Percentiles rank a stretch among this genome's conserved stretches.
Evolutionary conservation across 31 red algal genomes (phyloP).

Genomic region (Asparagopsis taxiformis): DNA sequence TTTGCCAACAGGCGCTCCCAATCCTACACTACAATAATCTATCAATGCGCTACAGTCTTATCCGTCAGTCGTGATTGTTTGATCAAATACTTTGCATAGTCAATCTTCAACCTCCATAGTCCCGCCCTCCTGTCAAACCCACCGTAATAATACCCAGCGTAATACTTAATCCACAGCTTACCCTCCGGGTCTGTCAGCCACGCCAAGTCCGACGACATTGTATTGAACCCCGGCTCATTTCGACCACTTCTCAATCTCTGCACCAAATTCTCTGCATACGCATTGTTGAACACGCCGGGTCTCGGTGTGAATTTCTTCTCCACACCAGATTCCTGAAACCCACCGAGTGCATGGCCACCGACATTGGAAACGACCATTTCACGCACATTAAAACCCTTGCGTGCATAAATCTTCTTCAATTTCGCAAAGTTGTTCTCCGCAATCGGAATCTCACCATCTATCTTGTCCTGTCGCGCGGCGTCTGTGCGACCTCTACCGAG

Average conservation of each 20-base stretch:
- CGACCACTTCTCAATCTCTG: conserved; percentile 9
- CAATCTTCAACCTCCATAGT: background rate
- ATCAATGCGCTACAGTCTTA: no score
- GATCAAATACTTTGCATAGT: conserved; percentile 24
- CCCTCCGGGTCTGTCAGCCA: conserved; percentile 4
- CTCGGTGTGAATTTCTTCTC: conserved; percentile 20
- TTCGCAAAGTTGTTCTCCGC: conserved; percentile 4
- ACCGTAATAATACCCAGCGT: background rate
- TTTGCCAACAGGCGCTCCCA: no score
- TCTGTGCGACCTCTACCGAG: conserved; percentile 2
- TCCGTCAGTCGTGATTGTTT: background rate
- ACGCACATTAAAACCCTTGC: conserved; percentile 17
- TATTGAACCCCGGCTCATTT: conserved; percentile 11
- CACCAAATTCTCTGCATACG: conserved; percentile 19
- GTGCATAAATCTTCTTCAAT: conserved; percentile 11
- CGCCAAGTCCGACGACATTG: conserved; percentile 14
- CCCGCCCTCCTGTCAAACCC: background rate
- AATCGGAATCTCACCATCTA: conserved; percentile 12
- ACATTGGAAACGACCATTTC: conserved; percentile 32
- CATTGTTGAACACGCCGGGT: conserved; percentile 10
- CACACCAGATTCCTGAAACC: conserved; percentile 9
- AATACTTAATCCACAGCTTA: conserved; percentile 21
- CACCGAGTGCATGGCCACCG: conserved; percentile 16
- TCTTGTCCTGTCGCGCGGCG: conserved; percentile 6
- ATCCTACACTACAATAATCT: no score